Conservation (phyloP, 1,284 basidiomycete genomes). For the Ustilago sp. region DNA sequence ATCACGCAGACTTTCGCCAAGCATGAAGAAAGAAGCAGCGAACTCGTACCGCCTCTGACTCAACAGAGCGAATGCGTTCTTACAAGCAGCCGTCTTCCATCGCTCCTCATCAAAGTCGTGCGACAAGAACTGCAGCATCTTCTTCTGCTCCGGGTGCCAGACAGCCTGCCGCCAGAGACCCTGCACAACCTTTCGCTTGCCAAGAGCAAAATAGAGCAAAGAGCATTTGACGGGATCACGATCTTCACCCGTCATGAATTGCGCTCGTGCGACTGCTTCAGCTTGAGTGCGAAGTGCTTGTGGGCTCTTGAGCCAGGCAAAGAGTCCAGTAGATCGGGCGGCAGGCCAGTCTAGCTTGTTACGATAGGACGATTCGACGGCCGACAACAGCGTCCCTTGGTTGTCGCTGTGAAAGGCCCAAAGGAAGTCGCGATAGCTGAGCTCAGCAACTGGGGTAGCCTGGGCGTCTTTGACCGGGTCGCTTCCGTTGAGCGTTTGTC, state of each 20-base stretch:
- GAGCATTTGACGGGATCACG: slow-evolving; percentile 89
- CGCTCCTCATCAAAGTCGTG: slow-evolving; percentile 88
- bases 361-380: slow-evolving; percentile 78
- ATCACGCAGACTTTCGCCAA: slow-evolving; percentile 88
- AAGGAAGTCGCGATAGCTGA: slow-evolving; percentile 89
- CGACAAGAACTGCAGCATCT: slow-evolving; percentile 91
- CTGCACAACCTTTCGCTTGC: slow-evolving; percentile 89
- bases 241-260: slow-evolving; percentile 78
- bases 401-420: slow-evolving; percentile 96
- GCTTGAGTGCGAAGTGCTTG: slow-evolving; percentile 78
- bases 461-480: not conserved
- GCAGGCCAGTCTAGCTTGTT: slow-evolving; percentile 89
- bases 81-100: slow-evolving; percentile 92
- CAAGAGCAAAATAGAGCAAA: slow-evolving; percentile 92
- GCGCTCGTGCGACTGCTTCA: slow-evolving; percentile 90
- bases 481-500: slow-evolving; percentile 28
- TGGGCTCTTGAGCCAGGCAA: slow-evolving; percentile 80
- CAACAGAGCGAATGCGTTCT: slow-evolving; percentile 94
- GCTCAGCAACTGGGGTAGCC: slow-evolving; percentile 22
- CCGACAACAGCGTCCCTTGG: slow-evolving; percentile 82
- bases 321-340: slow-evolving; percentile 85
- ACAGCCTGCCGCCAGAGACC: slow-evolving; percentile 94
- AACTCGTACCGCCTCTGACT: slow-evolving; percentile 73
- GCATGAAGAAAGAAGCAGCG: slow-evolving; percentile 95
- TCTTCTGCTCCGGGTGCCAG: slow-evolving; percentile 88